These are phyloP conservation scores for Huntiella decipiens DNA, from an alignment of 2,329 filamentous ascomycete genomes.

Conservation along the genomic window DNA sequence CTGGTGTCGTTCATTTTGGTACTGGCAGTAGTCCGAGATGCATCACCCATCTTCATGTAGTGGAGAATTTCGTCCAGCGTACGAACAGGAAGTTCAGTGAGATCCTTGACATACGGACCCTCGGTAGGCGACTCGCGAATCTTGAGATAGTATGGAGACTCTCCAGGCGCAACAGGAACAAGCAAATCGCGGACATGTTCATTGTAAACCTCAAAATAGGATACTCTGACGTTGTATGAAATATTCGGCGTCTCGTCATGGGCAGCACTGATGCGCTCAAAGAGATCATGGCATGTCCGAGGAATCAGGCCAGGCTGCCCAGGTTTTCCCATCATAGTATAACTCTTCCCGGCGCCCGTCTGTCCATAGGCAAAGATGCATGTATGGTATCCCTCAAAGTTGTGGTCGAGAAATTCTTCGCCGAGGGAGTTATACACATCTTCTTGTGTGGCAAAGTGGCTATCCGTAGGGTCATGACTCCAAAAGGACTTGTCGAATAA, in stretches of 20 bases:
- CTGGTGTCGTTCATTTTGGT: constrained; percentile 99
- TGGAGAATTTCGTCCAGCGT: constrained; percentile 74
- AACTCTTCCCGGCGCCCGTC: constrained; percentile 93
- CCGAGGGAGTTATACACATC: constrained; percentile 88
- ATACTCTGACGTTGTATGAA: constrained; percentile 91
- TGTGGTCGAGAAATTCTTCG: constrained; percentile 95
- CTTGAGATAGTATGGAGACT: constrained; percentile 79
- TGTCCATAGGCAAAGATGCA: constrained; percentile 98
- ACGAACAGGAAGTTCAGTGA: constrained; percentile 83
- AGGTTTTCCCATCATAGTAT: constrained; percentile 87
- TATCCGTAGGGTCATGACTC: constrained; percentile 65
- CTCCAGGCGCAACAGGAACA: constrained; percentile 49
- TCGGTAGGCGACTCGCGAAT: constrained; percentile 91
- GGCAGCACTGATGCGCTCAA: constrained; percentile 69
- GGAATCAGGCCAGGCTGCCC: constrained; percentile 85
- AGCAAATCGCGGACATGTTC: constrained; percentile 93
- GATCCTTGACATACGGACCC: constrained; percentile 88
- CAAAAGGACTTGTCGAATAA: constrained; percentile 98
- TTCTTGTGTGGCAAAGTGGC: constrained; percentile 79
- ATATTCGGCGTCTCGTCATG: constrained; percentile 71
- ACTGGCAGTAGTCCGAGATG: constrained; percentile 70
- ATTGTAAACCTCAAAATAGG: constrained; percentile 99
- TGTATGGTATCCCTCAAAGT: constrained; percentile 97
- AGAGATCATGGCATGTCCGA: constrained; percentile 86
- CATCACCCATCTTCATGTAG: constrained; percentile 78